phyloP scores from a whole-genome alignment of 441 rosid genomes.

The Gossypium aridum region DNA sequence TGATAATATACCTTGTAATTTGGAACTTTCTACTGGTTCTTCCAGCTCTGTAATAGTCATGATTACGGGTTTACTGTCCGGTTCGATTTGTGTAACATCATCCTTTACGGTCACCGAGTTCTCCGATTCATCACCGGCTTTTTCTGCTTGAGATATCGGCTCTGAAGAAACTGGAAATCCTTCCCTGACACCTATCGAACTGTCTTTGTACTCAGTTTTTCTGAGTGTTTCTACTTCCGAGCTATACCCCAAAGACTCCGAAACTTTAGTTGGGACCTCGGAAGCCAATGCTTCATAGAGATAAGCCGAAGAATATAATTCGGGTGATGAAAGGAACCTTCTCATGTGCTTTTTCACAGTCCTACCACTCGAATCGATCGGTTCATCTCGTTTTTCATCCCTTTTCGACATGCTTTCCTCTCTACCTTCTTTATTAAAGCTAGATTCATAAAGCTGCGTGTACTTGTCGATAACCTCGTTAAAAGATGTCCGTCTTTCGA shows the following conservation, averaged over 20 bases:
- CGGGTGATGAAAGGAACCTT: conserved; percentile 61
- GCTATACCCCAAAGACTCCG: conserved; percentile 11
- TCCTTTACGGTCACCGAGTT: conserved; percentile 9
- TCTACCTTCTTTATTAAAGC: conserved; percentile 42
- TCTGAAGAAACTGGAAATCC: not conserved
- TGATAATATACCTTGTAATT: conserved; percentile 28
- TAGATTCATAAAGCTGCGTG: conserved; percentile 50
- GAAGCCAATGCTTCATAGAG: conserved; percentile 22
- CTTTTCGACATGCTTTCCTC: conserved; percentile 19
- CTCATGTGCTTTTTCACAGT: conserved; percentile 28
- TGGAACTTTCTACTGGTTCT: conserved; percentile 20
- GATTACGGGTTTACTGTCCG: not conserved
- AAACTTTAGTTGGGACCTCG: conserved; percentile 9
- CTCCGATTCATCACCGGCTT: not conserved
- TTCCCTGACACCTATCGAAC: conserved; percentile 1
- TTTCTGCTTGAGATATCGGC: not conserved
- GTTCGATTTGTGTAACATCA: not conserved
- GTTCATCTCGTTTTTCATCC: conserved; percentile 27
- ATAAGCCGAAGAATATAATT: conserved; percentile 33
- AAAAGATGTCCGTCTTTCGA: conserved; percentile 46
- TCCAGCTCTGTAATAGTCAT: conserved; percentile 12
- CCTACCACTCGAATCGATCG: conserved; percentile 14
- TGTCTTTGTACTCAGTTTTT: conserved; percentile 15
- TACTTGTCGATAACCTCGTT: conserved; percentile 57
- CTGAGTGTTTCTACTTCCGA: not conserved